These are phyloP conservation scores for Ampelocalamus luodianensis DNA, from an alignment of 176 grass and related monocot genomes.

Conservation along the genomic window DNA sequence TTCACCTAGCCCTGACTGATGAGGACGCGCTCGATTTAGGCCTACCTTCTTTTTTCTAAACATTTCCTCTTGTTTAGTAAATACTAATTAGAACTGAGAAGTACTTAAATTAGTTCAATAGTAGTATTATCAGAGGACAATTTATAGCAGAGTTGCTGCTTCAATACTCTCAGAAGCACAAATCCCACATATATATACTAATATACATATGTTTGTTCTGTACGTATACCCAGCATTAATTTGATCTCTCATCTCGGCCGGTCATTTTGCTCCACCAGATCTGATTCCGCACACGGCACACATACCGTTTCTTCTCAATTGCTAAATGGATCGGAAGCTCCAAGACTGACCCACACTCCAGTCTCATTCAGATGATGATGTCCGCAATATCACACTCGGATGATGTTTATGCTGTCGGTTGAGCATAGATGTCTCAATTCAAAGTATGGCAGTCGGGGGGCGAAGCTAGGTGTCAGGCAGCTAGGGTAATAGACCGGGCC, in stretches of 20 bases:
- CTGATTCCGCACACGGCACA: neutral
- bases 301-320: neutral
- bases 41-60: neutral
- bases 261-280: constrained; percentile 5
- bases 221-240: neutral
- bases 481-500: no score
- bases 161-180: neutral
- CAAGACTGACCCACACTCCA: neutral
- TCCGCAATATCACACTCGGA: neutral
- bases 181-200: neutral
- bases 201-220: neutral
- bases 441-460: no score
- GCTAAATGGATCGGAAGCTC: neutral
- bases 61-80: neutral
- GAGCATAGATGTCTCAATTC: neutral
- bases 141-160: neutral
- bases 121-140: neutral
- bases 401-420: neutral
- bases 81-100: neutral
- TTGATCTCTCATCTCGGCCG: neutral
- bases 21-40: neutral
- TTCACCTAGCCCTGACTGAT: no score
- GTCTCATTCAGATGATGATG: neutral
- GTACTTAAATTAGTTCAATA: neutral
- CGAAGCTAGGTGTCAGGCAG: no score